Evolutionary conservation across 371 early-diverging fungal species (phyloP).

Genomic region (Haplosporangium sp.): DNA sequence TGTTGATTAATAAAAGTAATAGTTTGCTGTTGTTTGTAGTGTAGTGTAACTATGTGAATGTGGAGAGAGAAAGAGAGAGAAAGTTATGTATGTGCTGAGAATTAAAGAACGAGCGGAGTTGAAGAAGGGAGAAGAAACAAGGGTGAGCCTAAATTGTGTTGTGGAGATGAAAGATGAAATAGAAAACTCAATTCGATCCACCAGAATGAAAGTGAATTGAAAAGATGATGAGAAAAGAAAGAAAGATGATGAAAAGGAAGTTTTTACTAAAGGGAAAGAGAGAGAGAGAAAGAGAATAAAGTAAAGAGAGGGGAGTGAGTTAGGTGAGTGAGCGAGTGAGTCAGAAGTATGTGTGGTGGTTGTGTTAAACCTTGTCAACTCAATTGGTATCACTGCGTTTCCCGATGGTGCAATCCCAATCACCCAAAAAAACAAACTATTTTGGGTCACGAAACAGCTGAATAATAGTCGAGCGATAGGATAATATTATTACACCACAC

Average conservation of each 20-base stretch:
- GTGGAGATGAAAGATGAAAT: background rate
- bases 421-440: no score
- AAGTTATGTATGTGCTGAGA: background rate
- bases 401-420: no score
- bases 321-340: background rate
- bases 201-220: background rate
- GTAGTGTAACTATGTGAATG: background rate
- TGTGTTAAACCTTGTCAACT: no score
- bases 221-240: background rate
- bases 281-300: no score
- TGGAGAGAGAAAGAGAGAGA: background rate
- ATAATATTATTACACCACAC: no score
- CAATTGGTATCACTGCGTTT: no score
- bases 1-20: background rate
- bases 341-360: background rate
- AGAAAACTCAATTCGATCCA: no score
- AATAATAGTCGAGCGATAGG: no score
- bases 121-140: background rate
- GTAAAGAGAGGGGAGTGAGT: no score
- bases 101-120: background rate
- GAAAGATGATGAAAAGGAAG: background rate
- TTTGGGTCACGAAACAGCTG: no score
- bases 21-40: background rate
- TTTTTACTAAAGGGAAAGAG: background rate
- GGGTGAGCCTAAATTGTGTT: background rate